These are phyloP conservation scores for Phaseolus coccineus DNA, from an alignment of 331 rosid genomes.

Conservation along the genomic window DNA sequence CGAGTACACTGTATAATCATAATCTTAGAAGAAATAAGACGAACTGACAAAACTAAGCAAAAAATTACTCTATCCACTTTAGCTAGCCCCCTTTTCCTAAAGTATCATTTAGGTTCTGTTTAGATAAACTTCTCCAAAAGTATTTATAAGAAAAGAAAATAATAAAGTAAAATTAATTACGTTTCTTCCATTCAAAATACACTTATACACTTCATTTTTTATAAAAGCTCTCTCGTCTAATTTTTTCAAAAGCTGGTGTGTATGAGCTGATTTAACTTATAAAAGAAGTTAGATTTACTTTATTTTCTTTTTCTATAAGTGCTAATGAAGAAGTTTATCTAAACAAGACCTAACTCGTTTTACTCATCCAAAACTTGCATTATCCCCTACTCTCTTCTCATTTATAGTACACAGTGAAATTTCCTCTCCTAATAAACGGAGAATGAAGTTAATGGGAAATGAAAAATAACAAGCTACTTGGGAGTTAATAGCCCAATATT, in stretches of 20 bases:
- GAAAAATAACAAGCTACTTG: conserved; percentile 12
- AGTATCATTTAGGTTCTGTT: background rate
- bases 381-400: background rate
- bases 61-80: background rate
- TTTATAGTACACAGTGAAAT: background rate
- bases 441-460: background rate
- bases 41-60: conserved; percentile 12
- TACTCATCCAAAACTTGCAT: background rate
- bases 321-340: too few relatives aligned
- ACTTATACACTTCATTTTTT: too few relatives aligned
- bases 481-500: conserved; percentile 11
- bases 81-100: too few relatives aligned
- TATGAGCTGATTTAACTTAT: too few relatives aligned
- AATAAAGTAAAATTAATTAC: too few relatives aligned
- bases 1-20: background rate
- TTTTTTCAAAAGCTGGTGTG: background rate
- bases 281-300: too few relatives aligned
- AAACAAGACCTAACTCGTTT: background rate
- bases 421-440: background rate
- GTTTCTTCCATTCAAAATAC: too few relatives aligned
- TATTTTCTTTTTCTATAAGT: too few relatives aligned
- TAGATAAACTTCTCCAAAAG: too few relatives aligned
- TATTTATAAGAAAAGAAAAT: too few relatives aligned
- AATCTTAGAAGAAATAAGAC: conserved; percentile 6
- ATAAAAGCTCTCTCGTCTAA: background rate